These are phyloP conservation scores for Macrolepiota dolichaula DNA, from an alignment of 768 basidiomycete genomes.

Conservation along the genomic window DNA sequence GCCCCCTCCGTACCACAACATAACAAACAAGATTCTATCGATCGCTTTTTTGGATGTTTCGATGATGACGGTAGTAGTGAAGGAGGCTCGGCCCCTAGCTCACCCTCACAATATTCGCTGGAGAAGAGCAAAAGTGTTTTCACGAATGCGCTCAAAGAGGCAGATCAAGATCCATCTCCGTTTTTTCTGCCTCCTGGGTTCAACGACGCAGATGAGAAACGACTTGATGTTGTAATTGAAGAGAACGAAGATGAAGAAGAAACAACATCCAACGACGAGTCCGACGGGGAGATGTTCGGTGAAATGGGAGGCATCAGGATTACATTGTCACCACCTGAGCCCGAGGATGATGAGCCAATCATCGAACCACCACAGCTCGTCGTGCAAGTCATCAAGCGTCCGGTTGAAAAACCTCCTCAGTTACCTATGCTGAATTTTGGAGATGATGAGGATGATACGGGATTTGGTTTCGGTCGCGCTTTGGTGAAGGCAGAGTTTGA, in stretches of 20 bases:
- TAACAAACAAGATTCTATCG: slow-evolving; percentile 46
- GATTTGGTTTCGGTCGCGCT: slow-evolving; percentile 33
- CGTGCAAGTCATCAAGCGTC: slow-evolving; percentile 18
- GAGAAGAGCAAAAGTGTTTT: slow-evolving; percentile 64
- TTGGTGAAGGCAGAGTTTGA: slow-evolving; percentile 7
- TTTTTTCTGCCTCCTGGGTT: slow-evolving; percentile 41
- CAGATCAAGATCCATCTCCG: slow-evolving; percentile 49
- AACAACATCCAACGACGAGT: slow-evolving; percentile 30
- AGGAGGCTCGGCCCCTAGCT: slow-evolving; percentile 37
- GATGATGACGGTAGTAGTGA: slow-evolving; percentile 46
- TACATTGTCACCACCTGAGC: slow-evolving; percentile 62
- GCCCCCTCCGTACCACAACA: not conserved
- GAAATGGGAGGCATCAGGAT: slow-evolving; percentile 73
- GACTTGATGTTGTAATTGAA: slow-evolving; percentile 31
- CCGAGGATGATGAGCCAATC: slow-evolving; percentile 28
- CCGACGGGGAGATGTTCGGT: slow-evolving; percentile 51
- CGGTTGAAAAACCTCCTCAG: slow-evolving; percentile 27
- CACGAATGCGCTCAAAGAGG: slow-evolving; percentile 46
- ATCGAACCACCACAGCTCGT: slow-evolving; percentile 24
- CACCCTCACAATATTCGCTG: slow-evolving; percentile 38
- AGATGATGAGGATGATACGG: slow-evolving; percentile 24
- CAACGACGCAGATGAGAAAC: slow-evolving; percentile 43
- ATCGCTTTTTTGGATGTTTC: slow-evolving; percentile 75
- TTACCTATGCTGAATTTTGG: slow-evolving; percentile 34
- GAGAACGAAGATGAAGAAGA: slow-evolving; percentile 32